Conservation (phyloP, 2,329 filamentous ascomycete genomes). For the Diaporthe humulicola region DNA sequence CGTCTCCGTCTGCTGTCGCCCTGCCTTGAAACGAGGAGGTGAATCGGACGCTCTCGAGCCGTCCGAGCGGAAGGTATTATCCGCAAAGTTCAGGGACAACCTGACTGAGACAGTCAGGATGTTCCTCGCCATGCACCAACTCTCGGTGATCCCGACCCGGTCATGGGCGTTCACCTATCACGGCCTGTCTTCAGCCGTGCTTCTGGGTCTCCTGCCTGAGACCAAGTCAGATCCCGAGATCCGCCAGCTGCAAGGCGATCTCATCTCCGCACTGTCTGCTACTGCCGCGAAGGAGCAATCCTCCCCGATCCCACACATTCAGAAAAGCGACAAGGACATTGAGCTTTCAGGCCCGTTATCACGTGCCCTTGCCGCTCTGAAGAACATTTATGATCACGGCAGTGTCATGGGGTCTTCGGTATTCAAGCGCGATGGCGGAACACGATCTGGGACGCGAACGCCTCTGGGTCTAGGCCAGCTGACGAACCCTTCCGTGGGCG, state of each 20-base stretch:
- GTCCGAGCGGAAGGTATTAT: slow-evolving; percentile 67
- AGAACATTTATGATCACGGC: slow-evolving; percentile 77
- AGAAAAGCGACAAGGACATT: slow-evolving; percentile 70
- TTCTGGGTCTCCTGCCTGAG: slow-evolving; percentile 74
- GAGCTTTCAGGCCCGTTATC: slow-evolving; percentile 73
- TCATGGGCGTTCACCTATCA: slow-evolving; percentile 79
- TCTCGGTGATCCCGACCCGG: slow-evolving; percentile 75
- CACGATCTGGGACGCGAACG: slow-evolving; percentile 60
- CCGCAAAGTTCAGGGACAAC: slow-evolving; percentile 72
- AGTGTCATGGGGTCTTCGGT: slow-evolving; percentile 63
- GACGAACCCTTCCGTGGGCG: slow-evolving; percentile 35
- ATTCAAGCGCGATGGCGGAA: slow-evolving; percentile 62
- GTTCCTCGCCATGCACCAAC: slow-evolving; percentile 78
- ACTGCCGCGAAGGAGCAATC: slow-evolving; percentile 73
- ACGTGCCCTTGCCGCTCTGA: slow-evolving; percentile 71
- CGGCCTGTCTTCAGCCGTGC: slow-evolving; percentile 73
- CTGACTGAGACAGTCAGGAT: slow-evolving; percentile 76
- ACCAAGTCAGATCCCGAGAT: slow-evolving; percentile 75
- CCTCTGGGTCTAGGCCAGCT: slow-evolving; percentile 51
- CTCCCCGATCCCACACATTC: slow-evolving; percentile 66
- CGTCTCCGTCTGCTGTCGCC: slow-evolving; percentile 74
- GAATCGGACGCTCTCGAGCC: slow-evolving; percentile 60
- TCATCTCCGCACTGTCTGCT: slow-evolving; percentile 74
- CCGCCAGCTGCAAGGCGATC: slow-evolving; percentile 72
- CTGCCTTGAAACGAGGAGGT: slow-evolving; percentile 68